These are phyloP conservation scores for Luzula sylvatica DNA, from an alignment of 176 grass and related monocot genomes.

Conservation along the genomic window DNA sequence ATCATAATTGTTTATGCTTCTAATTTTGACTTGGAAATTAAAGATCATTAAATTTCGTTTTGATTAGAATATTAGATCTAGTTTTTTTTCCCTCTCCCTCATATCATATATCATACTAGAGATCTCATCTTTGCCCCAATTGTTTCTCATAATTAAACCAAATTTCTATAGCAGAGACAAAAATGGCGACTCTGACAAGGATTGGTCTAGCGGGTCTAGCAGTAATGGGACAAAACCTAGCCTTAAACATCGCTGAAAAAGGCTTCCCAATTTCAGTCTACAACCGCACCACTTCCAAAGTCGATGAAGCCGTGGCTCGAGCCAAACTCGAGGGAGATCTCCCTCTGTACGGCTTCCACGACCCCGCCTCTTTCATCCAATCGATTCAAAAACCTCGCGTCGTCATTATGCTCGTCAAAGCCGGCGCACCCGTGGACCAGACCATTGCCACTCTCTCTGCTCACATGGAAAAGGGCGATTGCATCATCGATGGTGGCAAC, in stretches of 20 bases:
- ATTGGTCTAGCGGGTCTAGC: slow-evolving; percentile 60
- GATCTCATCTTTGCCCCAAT: neutral
- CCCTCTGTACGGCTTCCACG: slow-evolving; percentile 54
- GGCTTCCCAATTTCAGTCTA: slow-evolving; percentile 83
- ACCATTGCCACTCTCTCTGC: slow-evolving; percentile 56
- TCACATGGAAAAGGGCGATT: slow-evolving; percentile 63
- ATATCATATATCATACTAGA: neutral
- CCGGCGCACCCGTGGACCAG: slow-evolving; percentile 72
- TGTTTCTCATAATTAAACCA: neutral
- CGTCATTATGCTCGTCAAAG: slow-evolving; percentile 75
- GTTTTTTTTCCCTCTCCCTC: too few relatives aligned
- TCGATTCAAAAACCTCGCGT: slow-evolving; percentile 81
- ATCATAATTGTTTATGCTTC: too few relatives aligned
- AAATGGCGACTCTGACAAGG: slow-evolving; percentile 40
- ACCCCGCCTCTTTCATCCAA: slow-evolving; percentile 49
- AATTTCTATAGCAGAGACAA: neutral
- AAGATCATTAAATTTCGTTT: too few relatives aligned
- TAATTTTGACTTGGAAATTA: too few relatives aligned
- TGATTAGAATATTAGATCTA: too few relatives aligned
- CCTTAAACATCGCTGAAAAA: slow-evolving; percentile 72
- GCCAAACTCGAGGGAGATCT: slow-evolving; percentile 60
- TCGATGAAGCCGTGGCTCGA: slow-evolving; percentile 55
- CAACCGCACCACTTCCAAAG: slow-evolving; percentile 79
- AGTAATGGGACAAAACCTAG: slow-evolving; percentile 82
- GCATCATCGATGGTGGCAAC: slow-evolving; percentile 71